Evolutionary conservation across 352 stramenopile genomes (phyloP).

Genomic region (Phytophthora hybrid): DNA sequence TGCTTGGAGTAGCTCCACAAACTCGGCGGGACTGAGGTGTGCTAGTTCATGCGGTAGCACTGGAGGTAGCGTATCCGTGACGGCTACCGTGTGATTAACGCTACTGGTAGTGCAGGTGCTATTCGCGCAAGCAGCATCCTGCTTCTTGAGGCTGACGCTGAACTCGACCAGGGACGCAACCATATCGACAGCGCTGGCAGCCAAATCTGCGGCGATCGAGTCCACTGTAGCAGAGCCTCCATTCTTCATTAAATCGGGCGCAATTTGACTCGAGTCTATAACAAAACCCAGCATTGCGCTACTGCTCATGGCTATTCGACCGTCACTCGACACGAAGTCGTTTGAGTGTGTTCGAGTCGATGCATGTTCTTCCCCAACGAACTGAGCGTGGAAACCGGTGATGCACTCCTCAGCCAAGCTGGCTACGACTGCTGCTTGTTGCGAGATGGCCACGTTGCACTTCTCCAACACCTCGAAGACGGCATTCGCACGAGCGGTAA

Average conservation of each 20-base stretch:
- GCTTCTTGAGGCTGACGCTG: conserved; percentile 30
- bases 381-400: conserved; percentile 42
- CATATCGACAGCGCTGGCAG: conserved; percentile 34
- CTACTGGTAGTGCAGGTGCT: not conserved
- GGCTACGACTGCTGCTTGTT: conserved; percentile 30
- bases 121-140: conserved; percentile 11
- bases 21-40: conserved; percentile 45
- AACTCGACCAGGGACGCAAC: conserved; percentile 49
- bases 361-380: not conserved
- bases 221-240: conserved; percentile 31
- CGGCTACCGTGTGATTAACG: conserved; percentile 4
- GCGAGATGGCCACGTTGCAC: conserved; percentile 29
- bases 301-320: conserved; percentile 32
- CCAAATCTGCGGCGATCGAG: conserved; percentile 33
- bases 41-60: conserved; percentile 56
- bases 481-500: conserved; percentile 42
- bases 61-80: conserved; percentile 34
- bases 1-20: conserved; percentile 41
- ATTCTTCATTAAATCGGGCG: conserved; percentile 41
- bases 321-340: conserved; percentile 25
- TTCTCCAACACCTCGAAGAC: conserved; percentile 40
- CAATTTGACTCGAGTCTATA: conserved; percentile 48
- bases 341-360: not conserved
- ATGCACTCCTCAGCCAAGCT: conserved; percentile 41
- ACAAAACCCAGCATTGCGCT: conserved; percentile 51